Evolutionary conservation across 805 yeast species (phyloP), one percentile per base, ranked within the genome.

Genomic region (Saturnispora gosingensis): DNA sequence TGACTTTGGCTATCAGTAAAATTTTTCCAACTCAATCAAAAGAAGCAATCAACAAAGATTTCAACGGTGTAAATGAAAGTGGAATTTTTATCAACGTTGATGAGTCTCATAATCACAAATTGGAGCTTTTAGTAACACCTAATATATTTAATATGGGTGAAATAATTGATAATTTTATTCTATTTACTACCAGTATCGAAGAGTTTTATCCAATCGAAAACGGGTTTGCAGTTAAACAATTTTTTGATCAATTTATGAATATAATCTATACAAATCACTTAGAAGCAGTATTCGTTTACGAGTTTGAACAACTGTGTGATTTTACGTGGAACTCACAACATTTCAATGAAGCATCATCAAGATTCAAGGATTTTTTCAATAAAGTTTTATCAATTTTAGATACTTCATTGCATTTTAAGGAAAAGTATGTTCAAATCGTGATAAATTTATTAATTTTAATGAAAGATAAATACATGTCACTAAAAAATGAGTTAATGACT

Each of bases 61-160:
- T 63, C 9, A 58, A 32, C n/a, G 43, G 68, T 10, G 47, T 48
- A 7, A 24, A 39, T 15, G 58, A 48, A 10, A 60, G 56, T 43
- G 63, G 76, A 1, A 70, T 77, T 5, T 85, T 78, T 58, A 77
- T 86, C 43, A 81, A 82, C 43, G 80, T 74, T 54, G 88, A 82
- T 56, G 70, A 77, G 4, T 20, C 24, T 5, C 43, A 52, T 20
- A 74, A 74, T 53, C 72, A 80, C 22, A 75, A 77, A 57, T 82
- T 83, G 49, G 82, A 83, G 54, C 74, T 82, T 3, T 66, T 88
- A 38, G 85, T 86, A 2, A 80, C 82, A 0, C 81, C 88, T 2
- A 81, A 81, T 60, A 75, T 88, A 15, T 81, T 85, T 66, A 88
- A 89, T 59, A 87, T 90, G 83, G 76, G 90, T 56, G 75, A 85